Percentiles rank a stretch among this genome's conserved stretches.
phyloP scores from a whole-genome alignment of 2,329 filamentous ascomycete genomes.

The Aureobasidium melanogenum region DNA sequence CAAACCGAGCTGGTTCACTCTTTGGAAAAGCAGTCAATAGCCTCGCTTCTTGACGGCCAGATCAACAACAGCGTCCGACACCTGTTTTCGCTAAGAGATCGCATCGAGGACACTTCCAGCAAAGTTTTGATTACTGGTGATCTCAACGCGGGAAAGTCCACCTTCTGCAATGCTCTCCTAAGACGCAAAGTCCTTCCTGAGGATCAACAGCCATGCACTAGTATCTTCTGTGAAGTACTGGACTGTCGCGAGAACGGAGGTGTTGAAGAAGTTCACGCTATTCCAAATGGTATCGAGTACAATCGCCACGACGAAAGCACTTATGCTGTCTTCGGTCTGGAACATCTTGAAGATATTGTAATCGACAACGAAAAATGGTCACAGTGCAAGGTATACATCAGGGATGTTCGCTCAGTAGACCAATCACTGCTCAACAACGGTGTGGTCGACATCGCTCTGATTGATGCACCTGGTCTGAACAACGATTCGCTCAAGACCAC shows the following conservation, averaged over 20 bases:
- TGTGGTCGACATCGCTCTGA: conserved; percentile 93
- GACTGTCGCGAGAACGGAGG: conserved; percentile 86
- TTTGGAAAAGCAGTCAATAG: conserved; percentile 83
- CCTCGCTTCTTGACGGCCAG: conserved; percentile 83
- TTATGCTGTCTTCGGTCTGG: conserved; percentile 75
- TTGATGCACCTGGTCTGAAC: conserved; percentile 92
- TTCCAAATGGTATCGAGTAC: conserved; percentile 72
- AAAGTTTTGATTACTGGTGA: conserved; percentile 96
- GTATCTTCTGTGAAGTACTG: conserved; percentile 95
- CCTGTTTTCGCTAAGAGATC: conserved; percentile 73
- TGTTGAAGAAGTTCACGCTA: conserved; percentile 89
- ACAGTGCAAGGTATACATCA: conserved; percentile 95
- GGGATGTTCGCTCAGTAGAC: conserved; percentile 79
- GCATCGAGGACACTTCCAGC: conserved; percentile 94
- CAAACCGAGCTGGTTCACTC: conserved; percentile 92
- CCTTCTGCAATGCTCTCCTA: conserved; percentile 94
- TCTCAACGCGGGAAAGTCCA: conserved; percentile 94
- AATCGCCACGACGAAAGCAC: conserved; percentile 87
- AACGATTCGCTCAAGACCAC: conserved; percentile 95
- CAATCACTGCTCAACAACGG: conserved; percentile 95
- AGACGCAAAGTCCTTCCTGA: conserved; percentile 88
- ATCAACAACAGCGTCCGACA: conserved; percentile 92
- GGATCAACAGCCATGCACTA: conserved; percentile 95
- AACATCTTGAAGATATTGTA: conserved; percentile 79
- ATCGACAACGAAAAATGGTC: conserved; percentile 80